These are phyloP conservation scores for Glonium stellatum DNA, from an alignment of 495 filamentous ascomycete genomes.

Conservation along the genomic window DNA sequence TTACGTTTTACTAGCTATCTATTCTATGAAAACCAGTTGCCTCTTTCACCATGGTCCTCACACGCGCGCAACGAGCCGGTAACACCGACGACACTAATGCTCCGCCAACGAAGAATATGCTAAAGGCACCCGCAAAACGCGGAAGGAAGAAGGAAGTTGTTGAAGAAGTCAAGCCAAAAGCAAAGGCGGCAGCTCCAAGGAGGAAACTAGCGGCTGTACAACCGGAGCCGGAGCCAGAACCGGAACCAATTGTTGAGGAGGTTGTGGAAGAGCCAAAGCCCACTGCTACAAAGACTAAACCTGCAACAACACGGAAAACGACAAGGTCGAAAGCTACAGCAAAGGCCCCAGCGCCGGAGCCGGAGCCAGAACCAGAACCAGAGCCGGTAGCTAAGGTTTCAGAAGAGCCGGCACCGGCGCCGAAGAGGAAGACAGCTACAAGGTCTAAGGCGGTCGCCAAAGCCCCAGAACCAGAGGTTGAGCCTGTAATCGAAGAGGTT, in stretches of 20 bases:
- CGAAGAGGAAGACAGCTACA: conserved; percentile 5
- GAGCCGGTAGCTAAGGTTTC: background rate
- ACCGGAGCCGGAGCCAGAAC: background rate
- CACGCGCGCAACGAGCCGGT: background rate
- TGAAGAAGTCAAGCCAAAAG: background rate
- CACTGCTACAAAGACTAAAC: background rate
- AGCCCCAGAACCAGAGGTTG: background rate
- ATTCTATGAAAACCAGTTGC: too few relatives aligned
- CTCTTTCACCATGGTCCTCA: background rate
- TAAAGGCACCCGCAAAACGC: background rate
- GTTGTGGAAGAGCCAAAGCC: background rate
- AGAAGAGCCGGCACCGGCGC: background rate
- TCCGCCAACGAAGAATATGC: background rate
- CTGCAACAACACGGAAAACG: background rate
- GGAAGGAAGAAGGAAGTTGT: background rate
- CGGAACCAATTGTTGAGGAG: background rate
- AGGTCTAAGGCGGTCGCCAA: background rate
- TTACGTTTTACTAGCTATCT: too few relatives aligned
- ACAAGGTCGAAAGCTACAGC: background rate
- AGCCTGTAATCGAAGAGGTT: background rate
- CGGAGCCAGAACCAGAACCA: background rate
- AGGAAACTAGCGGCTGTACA: background rate
- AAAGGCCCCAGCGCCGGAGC: background rate
- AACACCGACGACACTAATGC: background rate
- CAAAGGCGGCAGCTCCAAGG: background rate